Evolutionary conservation across 495 filamentous ascomycete genomes (phyloP).

Genomic region (Lentithecium fluviatile): DNA sequence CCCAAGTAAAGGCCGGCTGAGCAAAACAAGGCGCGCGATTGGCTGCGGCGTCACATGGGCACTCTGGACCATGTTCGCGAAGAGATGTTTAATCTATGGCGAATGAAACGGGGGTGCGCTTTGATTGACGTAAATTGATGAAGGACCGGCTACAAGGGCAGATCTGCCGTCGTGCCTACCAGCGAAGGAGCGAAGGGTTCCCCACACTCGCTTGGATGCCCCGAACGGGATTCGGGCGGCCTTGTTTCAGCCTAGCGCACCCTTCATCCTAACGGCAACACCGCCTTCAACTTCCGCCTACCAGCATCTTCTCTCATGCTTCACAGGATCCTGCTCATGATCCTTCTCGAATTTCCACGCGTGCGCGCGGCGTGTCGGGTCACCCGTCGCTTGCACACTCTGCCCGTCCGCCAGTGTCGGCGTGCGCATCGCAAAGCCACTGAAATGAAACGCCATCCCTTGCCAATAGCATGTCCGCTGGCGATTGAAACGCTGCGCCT

Average conservation of each 20-base stretch:
- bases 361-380: slow-evolving; percentile 1
- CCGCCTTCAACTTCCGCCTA: slow-evolving; percentile 14
- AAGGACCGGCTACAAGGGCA: slow-evolving; percentile 30
- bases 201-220: slow-evolving; percentile 20
- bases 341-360: slow-evolving; percentile 29
- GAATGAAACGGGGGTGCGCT: slow-evolving; percentile 10
- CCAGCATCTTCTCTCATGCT: slow-evolving; percentile 12
- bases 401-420: not conserved
- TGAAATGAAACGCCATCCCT: slow-evolving; percentile 1
- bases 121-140: slow-evolving; percentile 37
- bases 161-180: slow-evolving; percentile 15
- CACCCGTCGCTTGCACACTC: not conserved
- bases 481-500: slow-evolving; percentile 23
- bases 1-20: slow-evolving; percentile 23
- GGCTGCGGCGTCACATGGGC: slow-evolving; percentile 19
- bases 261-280: not conserved
- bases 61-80: slow-evolving; percentile 25
- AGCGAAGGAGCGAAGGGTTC: no score
- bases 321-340: slow-evolving; percentile 20
- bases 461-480: slow-evolving; percentile 10
- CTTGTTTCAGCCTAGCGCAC: not conserved
- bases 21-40: slow-evolving; percentile 15
- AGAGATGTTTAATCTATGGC: slow-evolving; percentile 20
- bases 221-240: not conserved
- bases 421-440: slow-evolving; percentile 1